Evolutionary conservation across 2,329 filamentous ascomycete genomes (phyloP), one percentile per base, ranked within the genome.

Genomic region (Dendrostoma leiphaemia): DNA sequence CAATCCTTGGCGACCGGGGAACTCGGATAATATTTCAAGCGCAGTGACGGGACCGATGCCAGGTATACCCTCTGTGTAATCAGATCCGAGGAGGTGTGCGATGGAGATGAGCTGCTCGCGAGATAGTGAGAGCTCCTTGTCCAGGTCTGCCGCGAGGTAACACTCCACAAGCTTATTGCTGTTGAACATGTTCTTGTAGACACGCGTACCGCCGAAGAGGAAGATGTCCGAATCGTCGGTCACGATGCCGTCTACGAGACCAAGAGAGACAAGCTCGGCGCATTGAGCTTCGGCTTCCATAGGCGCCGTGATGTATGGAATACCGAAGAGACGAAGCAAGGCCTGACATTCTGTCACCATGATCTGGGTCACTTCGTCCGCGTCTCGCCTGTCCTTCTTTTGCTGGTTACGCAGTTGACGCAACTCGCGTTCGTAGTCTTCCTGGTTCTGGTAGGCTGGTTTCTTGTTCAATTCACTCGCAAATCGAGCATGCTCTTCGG

Each of bases 131-230:
- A 97, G 87, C 63, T 99, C 95, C 62, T 89, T 89, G 64, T 96
- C 90, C 0, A 99, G 77, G 65, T 99, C 94, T 0, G 76, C 78
- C 2, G 85, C 75, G 9, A 99, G 81, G 67, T 97, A 99, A 72
- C 94, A 97, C 73, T 99, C 94, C 38, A 99, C 94, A 63, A 91
- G 96, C 68, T 99, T 99, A 70, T 94, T 94, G 63, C 91, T 88
- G 71, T 97, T 99, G 78, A 99, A 99, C 91, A 99, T 96, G 75
- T 99, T 99, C 71, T 99, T 99, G 79, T 99, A 99, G 21, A 99
- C 89, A 17, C 93, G 82, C 0, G 91, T 99, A 34, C 94, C 95
- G 17, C 94, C 95, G 69, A 99, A 99, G 1, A 99, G 81, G 65
- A 99, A 99, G 1, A 88, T 95, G 75, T 99, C 94, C 3, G 89